Percentiles rank a stretch among this genome's conserved stretches.
Evolutionary conservation across 2,329 filamentous ascomycete genomes (phyloP).

Genomic region (Coleophoma eucalyptorum): DNA sequence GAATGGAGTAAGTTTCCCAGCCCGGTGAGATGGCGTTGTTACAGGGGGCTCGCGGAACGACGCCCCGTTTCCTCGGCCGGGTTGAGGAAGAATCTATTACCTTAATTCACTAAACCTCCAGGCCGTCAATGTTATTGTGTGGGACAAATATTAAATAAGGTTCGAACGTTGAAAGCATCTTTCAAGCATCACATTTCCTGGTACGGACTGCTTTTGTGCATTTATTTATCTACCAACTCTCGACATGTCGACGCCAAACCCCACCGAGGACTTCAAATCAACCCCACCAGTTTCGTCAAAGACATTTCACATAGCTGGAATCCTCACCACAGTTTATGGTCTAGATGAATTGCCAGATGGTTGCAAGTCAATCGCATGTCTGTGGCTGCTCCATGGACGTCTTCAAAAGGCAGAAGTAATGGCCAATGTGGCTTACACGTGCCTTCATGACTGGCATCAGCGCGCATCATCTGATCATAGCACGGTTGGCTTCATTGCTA

Average conservation of each 20-base stretch:
- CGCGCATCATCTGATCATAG: conserved; percentile 24
- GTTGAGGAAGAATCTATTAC: too few relatives aligned
- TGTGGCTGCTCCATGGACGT: conserved; percentile 91
- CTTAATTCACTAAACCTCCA: too few relatives aligned
- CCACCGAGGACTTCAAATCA: conserved; percentile 9
- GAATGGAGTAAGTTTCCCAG: too few relatives aligned
- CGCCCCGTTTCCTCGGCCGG: too few relatives aligned
- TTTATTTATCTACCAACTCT: background rate
- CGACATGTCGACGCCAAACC: conserved; percentile 14
- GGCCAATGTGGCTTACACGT: conserved; percentile 66
- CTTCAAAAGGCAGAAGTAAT: conserved; percentile 69
- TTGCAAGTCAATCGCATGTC: conserved; percentile 59
- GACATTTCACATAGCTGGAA: conserved; percentile 70
- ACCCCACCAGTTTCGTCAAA: conserved; percentile 50
- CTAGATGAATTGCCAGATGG: conserved; percentile 63
- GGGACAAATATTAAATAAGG: too few relatives aligned
- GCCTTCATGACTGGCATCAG: conserved; percentile 65
- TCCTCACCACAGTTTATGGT: conserved; percentile 77
- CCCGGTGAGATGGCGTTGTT: too few relatives aligned
- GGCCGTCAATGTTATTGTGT: too few relatives aligned
- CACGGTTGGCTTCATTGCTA: conserved; percentile 62
- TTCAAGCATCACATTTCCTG: background rate
- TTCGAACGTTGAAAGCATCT: too few relatives aligned
- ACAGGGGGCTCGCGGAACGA: too few relatives aligned
- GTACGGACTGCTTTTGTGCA: background rate